These are phyloP conservation scores for Zymoseptoria tritici DNA, from an alignment of 2,329 filamentous ascomycete genomes.

Conservation along the genomic window DNA sequence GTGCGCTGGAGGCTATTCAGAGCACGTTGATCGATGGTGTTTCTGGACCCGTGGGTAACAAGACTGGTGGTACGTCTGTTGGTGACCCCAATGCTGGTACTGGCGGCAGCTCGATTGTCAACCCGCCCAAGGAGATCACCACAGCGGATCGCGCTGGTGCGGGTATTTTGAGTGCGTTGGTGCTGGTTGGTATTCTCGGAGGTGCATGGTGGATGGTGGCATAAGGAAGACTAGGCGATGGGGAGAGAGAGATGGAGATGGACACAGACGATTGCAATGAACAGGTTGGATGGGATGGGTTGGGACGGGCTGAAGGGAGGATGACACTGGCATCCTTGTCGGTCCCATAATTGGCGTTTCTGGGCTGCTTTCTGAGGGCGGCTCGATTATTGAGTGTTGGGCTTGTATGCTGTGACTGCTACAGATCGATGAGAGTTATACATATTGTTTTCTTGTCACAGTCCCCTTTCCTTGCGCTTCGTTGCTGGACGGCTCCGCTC, in stretches of 20 bases:
- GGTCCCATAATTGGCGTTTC: neutral
- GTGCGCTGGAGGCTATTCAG: slow-evolving; percentile 45
- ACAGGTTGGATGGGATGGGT: neutral
- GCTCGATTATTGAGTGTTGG: neutral
- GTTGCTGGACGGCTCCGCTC: neutral
- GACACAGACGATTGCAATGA: neutral
- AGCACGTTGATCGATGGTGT: slow-evolving; percentile 33
- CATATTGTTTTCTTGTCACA: neutral
- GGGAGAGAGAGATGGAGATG: neutral
- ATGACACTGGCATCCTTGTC: neutral
- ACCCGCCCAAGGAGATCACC: slow-evolving; percentile 12
- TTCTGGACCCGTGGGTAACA: slow-evolving; percentile 37
- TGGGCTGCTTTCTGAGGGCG: neutral
- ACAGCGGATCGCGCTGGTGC: slow-evolving; percentile 7
- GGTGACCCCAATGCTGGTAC: slow-evolving; percentile 2
- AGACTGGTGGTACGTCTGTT: slow-evolving; percentile 37
- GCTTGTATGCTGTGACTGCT: neutral
- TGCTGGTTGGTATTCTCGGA: slow-evolving; percentile 14
- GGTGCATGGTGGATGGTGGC: slow-evolving; percentile 21
- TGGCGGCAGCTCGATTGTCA: slow-evolving; percentile 6
- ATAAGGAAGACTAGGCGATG: neutral
- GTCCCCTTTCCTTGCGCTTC: neutral
- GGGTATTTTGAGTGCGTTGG: slow-evolving; percentile 2
- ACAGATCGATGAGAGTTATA: neutral
- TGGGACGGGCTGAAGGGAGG: neutral